These are phyloP conservation scores for Westerdykella ornata DNA, from an alignment of 2,329 filamentous ascomycete species.

Conservation along the genomic window DNA sequence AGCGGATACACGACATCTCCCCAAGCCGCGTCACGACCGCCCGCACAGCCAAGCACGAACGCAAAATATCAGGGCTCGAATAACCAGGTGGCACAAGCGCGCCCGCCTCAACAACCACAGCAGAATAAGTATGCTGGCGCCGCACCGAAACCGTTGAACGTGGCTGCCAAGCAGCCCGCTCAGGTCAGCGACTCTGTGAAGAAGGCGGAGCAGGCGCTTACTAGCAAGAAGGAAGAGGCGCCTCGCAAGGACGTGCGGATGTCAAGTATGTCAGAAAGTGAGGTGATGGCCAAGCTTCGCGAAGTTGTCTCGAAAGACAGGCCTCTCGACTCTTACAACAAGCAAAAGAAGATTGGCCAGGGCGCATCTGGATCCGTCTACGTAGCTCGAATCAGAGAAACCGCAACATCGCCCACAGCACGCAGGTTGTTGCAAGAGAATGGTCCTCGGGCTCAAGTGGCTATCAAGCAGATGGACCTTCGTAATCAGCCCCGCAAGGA, in stretches of 20 bases:
- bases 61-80: slow-evolving; percentile 30
- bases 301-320: slow-evolving; percentile 95
- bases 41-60: slow-evolving; percentile 41
- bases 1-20: slow-evolving; percentile 24
- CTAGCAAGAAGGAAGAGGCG: slow-evolving; percentile 63
- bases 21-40: slow-evolving; percentile 29
- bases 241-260: slow-evolving; percentile 91
- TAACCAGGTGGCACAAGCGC: slow-evolving; percentile 37
- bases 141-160: slow-evolving; percentile 51
- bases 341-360: slow-evolving; percentile 99
- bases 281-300: slow-evolving; percentile 93
- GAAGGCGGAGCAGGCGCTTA: slow-evolving; percentile 82
- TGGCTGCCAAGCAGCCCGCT: slow-evolving; percentile 43
- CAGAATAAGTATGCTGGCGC: slow-evolving; percentile 37
- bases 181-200: slow-evolving; percentile 65
- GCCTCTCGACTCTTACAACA: slow-evolving; percentile 90
- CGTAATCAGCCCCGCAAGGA: slow-evolving; percentile 96
- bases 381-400: slow-evolving; percentile 90
- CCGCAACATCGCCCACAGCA: slow-evolving; percentile 72
- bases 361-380: slow-evolving; percentile 97
- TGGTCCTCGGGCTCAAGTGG: slow-evolving; percentile 78
- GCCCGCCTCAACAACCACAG: slow-evolving; percentile 36
- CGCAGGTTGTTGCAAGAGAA: slow-evolving; percentile 71
- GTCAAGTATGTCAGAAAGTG: slow-evolving; percentile 95
- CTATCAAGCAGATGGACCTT: slow-evolving; percentile 99